A percentile compares a stretch with the other conserved stretches of the same genome.
Conservation (phyloP, 805 yeast genomes). For the Yamadazyma endophytica region DNA sequence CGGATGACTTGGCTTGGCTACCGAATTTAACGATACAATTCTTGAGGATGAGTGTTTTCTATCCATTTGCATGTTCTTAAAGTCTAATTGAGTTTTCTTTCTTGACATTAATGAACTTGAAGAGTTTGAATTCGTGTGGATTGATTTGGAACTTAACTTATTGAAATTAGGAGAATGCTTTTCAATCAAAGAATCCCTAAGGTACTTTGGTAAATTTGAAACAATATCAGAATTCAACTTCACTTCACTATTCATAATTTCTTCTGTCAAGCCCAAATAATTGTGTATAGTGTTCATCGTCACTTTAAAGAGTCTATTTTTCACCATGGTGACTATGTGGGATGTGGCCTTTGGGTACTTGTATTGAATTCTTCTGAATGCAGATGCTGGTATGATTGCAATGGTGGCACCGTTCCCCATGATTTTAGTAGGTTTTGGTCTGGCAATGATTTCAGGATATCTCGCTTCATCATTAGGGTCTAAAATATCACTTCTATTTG, state of each 20-base stretch:
- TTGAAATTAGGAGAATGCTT: conserved; percentile 20
- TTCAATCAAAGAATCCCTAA: conserved; percentile 54
- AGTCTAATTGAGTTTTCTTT: conserved; percentile 5
- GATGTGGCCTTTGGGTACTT: conserved; percentile 88
- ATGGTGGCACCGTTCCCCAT: conserved; percentile 57
- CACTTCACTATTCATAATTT: conserved; percentile 73
- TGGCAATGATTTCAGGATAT: conserved; percentile 54
- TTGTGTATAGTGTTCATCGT: conserved; percentile 87
- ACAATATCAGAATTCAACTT: conserved; percentile 46
- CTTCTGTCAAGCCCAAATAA: conserved; percentile 80
- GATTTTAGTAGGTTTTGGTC: conserved; percentile 43
- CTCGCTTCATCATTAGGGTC: conserved; percentile 1
- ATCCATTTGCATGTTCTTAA: conserved; percentile 2
- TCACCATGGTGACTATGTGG: conserved; percentile 88
- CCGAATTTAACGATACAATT: conserved; percentile 46
- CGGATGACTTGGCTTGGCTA: conserved; percentile 60
- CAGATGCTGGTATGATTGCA: conserved; percentile 84
- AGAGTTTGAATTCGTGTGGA: conserved; percentile 2
- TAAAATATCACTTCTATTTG: conserved; percentile 3
- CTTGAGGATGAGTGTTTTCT: conserved; percentile 23
- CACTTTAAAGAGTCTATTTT: conserved; percentile 82
- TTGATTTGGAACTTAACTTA: conserved; percentile 5
- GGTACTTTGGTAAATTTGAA: conserved; percentile 52
- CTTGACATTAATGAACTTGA: conserved; percentile 4
- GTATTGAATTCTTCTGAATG: conserved; percentile 66